Conservation (phyloP, 345 rosid genomes). For the Ceriops decandra region DNA sequence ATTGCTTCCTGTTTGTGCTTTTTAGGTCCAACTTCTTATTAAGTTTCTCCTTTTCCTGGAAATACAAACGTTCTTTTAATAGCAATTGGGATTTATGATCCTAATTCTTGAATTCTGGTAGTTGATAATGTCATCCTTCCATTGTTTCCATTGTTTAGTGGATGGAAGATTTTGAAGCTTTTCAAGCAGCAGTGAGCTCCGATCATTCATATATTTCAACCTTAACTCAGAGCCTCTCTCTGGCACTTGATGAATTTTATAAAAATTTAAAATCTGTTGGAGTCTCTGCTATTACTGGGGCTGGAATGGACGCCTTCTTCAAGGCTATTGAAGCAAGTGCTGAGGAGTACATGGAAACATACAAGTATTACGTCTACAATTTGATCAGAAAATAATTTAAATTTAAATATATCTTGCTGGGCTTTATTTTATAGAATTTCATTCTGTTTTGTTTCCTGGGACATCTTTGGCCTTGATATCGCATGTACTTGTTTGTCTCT, state of each 20-base stretch:
- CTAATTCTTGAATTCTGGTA: background rate
- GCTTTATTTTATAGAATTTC: background rate
- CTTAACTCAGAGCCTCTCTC: constrained; percentile 62
- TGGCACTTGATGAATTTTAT: constrained; percentile 66
- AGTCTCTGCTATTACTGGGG: constrained; percentile 78
- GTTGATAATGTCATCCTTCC: background rate
- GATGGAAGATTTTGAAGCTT: constrained; percentile 80
- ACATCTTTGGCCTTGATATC: background rate
- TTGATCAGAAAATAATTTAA: background rate
- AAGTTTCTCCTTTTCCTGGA: background rate
- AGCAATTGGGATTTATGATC: background rate
- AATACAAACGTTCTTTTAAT: background rate
- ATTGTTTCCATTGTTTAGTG: constrained; percentile 40
- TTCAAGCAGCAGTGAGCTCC: constrained; percentile 59
- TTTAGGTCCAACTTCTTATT: background rate
- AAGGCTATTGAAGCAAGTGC: constrained; percentile 68
- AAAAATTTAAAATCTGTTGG: constrained; percentile 65
- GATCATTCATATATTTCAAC: constrained; percentile 62
- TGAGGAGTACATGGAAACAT: constrained; percentile 67
- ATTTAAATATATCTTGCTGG: background rate
- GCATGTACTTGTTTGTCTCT: background rate
- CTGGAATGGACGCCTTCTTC: constrained; percentile 71
- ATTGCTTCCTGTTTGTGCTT: background rate
- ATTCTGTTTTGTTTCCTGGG: background rate
- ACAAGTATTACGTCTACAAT: constrained; percentile 43